These are phyloP conservation scores for Glonium stellatum DNA, from an alignment of 495 filamentous ascomycete genomes.

Conservation along the genomic window DNA sequence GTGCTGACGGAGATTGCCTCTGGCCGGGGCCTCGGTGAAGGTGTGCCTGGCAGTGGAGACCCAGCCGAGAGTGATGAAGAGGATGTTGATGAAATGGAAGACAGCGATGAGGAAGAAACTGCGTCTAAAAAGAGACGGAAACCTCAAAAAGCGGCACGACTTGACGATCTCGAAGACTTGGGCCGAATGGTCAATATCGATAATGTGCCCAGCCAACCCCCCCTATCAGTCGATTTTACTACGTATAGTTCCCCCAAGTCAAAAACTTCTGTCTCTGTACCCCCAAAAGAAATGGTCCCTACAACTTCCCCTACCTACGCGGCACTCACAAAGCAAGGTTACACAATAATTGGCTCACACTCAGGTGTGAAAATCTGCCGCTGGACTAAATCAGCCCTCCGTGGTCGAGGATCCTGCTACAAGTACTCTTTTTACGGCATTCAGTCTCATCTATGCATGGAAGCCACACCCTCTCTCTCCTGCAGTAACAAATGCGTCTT, in stretches of 20 bases:
- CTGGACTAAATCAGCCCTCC: constrained; percentile 97
- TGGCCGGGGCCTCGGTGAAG: constrained; percentile 67
- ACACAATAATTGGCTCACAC: constrained; percentile 89
- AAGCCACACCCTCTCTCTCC: constrained; percentile 87
- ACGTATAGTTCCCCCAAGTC: constrained; percentile 43
- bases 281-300: constrained; percentile 86
- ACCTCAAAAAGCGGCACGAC: constrained; percentile 41
- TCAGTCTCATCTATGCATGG: constrained; percentile 92
- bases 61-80: constrained; percentile 78
- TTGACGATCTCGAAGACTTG: constrained; percentile 82
- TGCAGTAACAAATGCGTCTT: constrained; percentile 99
- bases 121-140: constrained; percentile 31
- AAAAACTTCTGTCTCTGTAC: constrained; percentile 36
- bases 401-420: constrained; percentile 91
- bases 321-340: constrained; percentile 90
- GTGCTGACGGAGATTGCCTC: constrained; percentile 55
- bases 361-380: constrained; percentile 96
- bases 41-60: constrained; percentile 73
- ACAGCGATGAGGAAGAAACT: constrained; percentile 51
- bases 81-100: constrained; percentile 49
- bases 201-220: constrained; percentile 31
- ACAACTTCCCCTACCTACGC: constrained; percentile 79
- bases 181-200: constrained; percentile 53
- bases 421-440: constrained; percentile 97
- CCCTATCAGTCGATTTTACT: constrained; percentile 83